A percentile compares a stretch with the other conserved stretches of the same genome.
These are phyloP conservation scores for Ascochyta fabae DNA, from an alignment of 2,329 filamentous ascomycete species.

Conservation along the genomic window DNA sequence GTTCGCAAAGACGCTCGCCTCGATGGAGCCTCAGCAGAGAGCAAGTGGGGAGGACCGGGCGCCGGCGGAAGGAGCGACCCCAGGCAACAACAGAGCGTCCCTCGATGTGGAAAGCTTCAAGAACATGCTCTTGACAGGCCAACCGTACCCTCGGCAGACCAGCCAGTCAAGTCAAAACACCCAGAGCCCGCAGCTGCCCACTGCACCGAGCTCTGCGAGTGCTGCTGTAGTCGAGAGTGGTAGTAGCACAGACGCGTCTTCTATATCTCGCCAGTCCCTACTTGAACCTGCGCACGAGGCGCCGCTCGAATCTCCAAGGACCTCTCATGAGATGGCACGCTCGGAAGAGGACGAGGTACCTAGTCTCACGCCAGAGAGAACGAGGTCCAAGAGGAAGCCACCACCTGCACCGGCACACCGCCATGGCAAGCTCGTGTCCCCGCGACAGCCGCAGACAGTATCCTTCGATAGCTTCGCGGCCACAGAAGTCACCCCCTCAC, in stretches of 20 bases:
- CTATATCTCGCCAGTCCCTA: conserved; percentile 65
- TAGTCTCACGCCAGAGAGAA: conserved; percentile 34
- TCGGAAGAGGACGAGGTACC: conserved; percentile 57
- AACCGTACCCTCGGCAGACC: conserved; percentile 52
- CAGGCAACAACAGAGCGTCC: conserved; percentile 49
- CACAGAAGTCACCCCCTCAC: conserved; percentile 30
- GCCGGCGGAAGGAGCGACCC: conserved; percentile 29
- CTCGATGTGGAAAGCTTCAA: conserved; percentile 82
- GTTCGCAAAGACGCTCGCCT: conserved; percentile 49
- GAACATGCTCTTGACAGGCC: conserved; percentile 76
- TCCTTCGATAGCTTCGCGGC: conserved; percentile 44
- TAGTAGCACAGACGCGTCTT: conserved; percentile 65
- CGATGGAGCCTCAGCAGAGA: conserved; percentile 41
- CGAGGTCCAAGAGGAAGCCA: conserved; percentile 70
- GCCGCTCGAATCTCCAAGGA: conserved; percentile 61
- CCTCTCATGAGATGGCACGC: conserved; percentile 64
- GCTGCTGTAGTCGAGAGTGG: conserved; percentile 51
- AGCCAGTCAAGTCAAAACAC: conserved; percentile 30
- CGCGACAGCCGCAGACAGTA: conserved; percentile 50
- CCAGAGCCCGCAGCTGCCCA: conserved; percentile 32
- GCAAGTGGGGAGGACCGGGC: conserved; percentile 37
- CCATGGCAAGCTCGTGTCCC: conserved; percentile 76
- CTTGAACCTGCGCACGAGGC: conserved; percentile 58
- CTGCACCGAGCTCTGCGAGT: conserved; percentile 29
- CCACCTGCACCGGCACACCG: conserved; percentile 71